Percentiles rank a stretch among this genome's conserved stretches.
phyloP scores from a whole-genome alignment of 768 basidiomycete species.

The Cystobasidiopsis lactophilus region DNA sequence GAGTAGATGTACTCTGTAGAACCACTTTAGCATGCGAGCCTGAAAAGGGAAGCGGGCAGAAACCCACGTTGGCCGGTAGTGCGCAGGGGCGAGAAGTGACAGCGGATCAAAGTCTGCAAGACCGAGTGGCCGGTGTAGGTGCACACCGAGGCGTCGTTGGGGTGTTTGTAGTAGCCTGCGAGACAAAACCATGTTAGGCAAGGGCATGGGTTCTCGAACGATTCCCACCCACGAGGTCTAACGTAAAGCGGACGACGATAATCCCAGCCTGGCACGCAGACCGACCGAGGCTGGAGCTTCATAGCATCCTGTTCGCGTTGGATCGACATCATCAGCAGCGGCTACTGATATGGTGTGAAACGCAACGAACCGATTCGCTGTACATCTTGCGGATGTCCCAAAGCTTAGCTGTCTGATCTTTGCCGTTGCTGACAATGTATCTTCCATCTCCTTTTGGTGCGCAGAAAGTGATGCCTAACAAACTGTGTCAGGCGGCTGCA shows the following conservation, averaged over 20 bases:
- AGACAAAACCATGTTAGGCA: slow-evolving; percentile 30
- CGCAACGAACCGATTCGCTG: slow-evolving; percentile 34
- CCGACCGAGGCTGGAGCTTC: not conserved
- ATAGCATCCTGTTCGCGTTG: slow-evolving; percentile 18
- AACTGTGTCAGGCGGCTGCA: too few species aligned
- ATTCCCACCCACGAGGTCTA: slow-evolving; percentile 1
- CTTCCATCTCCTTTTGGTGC: slow-evolving; percentile 90
- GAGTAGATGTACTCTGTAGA: slow-evolving; percentile 55
- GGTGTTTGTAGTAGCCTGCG: slow-evolving; percentile 44
- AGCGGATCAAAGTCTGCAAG: slow-evolving; percentile 74
- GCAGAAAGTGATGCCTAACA: slow-evolving; percentile 84
- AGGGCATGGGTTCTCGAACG: not conserved
- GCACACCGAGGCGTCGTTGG: slow-evolving; percentile 82
- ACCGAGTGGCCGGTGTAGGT: slow-evolving; percentile 81
- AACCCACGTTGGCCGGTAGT: slow-evolving; percentile 54
- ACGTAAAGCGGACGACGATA: slow-evolving; percentile 41
- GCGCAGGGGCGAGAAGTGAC: slow-evolving; percentile 81
- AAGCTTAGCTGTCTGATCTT: slow-evolving; percentile 56
- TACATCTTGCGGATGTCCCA: slow-evolving; percentile 94
- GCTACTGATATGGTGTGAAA: slow-evolving; percentile 28
- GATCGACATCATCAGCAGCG: slow-evolving; percentile 26
- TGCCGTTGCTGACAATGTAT: slow-evolving; percentile 85
- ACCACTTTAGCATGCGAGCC: not conserved
- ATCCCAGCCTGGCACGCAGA: slow-evolving; percentile 45
- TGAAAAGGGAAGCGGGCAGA: not conserved